phyloP scores from a whole-genome alignment of 108 stramenopile species.

The Nitzschia sp. region DNA sequence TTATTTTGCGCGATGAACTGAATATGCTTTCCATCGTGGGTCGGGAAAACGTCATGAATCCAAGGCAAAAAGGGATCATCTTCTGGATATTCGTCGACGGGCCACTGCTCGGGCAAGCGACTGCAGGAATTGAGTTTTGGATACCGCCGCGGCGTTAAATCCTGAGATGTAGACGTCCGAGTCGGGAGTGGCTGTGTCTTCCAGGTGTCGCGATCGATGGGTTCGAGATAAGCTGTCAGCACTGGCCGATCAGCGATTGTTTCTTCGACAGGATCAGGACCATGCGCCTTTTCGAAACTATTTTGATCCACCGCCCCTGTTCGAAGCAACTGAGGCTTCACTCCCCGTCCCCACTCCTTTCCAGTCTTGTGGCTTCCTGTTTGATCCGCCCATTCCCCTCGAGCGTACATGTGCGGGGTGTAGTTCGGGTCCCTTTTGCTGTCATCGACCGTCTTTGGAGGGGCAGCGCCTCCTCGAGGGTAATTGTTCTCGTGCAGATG shows the following conservation, averaged over 20 bases:
- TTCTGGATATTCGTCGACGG: slow-evolving; percentile 69
- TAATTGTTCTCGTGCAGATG: not conserved
- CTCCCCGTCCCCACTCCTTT: slow-evolving; percentile 12
- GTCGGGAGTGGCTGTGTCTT: slow-evolving; percentile 41
- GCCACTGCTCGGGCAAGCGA: slow-evolving; percentile 60
- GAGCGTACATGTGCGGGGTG: not conserved
- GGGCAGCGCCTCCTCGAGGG: not conserved
- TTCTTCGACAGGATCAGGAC: no score
- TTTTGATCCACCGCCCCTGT: no score
- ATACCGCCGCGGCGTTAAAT: slow-evolving; percentile 6
- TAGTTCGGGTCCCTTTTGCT: slow-evolving; percentile 3
- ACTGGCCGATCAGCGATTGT: no score
- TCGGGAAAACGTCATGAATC: slow-evolving; percentile 92
- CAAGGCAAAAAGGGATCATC: slow-evolving; percentile 87
- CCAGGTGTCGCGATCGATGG: slow-evolving; percentile 33
- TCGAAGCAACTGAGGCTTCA: slow-evolving; percentile 5
- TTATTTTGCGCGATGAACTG: slow-evolving; percentile 88
- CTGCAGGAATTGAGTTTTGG: slow-evolving; percentile 40
- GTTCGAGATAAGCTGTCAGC: slow-evolving; percentile 47
- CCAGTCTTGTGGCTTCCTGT: not conserved
- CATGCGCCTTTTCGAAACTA: no score
- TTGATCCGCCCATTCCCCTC: slow-evolving; percentile 4
- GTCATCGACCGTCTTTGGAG: not conserved
- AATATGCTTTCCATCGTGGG: slow-evolving; percentile 73
- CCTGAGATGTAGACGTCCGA: slow-evolving; percentile 22